Base-by-base conservation (phyloP, 306 rosid species). In the Morella rubra region DNA sequence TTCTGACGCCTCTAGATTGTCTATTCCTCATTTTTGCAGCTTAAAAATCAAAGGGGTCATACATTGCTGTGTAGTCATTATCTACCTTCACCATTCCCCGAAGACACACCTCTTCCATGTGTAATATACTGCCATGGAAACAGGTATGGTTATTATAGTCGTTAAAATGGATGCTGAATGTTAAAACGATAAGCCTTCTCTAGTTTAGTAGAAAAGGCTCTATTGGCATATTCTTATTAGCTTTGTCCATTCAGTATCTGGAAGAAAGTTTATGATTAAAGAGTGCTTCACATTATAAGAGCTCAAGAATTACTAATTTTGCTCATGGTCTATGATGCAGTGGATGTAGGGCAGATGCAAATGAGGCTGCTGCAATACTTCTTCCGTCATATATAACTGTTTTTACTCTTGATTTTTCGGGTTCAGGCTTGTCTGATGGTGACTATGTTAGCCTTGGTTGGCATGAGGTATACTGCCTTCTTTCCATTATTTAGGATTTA, bases 381-480 rank as follows among this genome's bases (percentile, higher is more conserved):
- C 97, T 95, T 83, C 99, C 99, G 49, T 89, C 97, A 77, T 87
- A 92, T 79, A 92, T 95, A 77, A 92, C 96, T n/a, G 96, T 95
- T 82, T 95, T 95, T 82, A 87, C 99, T 42, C 97, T 95, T 71
- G 99, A 95, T 84, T 95, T 95, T 84, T 89, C 97, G 45, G 99
- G 99, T 41, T 95, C 99, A 76, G 99, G 99, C 83, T 82, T 95
- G 75, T 95, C 99, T 41, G 96, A 89, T 79, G 99, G 99, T 72
- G 96, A 95, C 49, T 86, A 89, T 73, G 97, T 92, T 81, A 95
- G 97, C 91, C 99, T 95, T 79, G 99, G 99, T 85, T 95, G 99
- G 99, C 99, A 95, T 81, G 99, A 95, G 90, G 98, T 95, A 85
- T 75, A 81, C 69, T 47, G 12, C 68, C 69, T 77, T 76, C 70